phyloP scores from a whole-genome alignment of 176 grass and related monocot species.

The Alloteropsis semialata region DNA sequence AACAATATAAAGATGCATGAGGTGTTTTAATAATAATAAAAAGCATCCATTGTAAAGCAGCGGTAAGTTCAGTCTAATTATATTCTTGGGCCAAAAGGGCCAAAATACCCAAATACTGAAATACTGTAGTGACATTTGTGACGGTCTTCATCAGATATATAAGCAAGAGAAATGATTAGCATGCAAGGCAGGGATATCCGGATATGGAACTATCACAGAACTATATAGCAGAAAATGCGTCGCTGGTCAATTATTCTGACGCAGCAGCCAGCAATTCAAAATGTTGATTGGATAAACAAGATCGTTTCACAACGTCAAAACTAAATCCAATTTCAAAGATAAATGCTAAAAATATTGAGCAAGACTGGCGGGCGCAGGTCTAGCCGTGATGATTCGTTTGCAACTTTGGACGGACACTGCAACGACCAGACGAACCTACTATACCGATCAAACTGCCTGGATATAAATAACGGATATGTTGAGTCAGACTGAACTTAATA shows the following conservation, averaged over 20 bases:
- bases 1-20: not conserved
- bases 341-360: not conserved
- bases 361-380: not conserved
- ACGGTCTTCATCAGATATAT: not conserved
- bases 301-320: not conserved
- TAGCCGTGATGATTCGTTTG: not conserved
- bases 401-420: not conserved
- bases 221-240: not conserved
- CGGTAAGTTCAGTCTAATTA: not conserved
- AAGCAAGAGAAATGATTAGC: not conserved
- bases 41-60: not conserved
- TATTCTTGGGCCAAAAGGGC: constrained; percentile 23
- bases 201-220: no score
- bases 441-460: not conserved
- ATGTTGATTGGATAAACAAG: not conserved
- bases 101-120: constrained; percentile 19
- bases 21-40: not conserved
- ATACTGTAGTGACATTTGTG: not conserved
- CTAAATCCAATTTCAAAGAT: not conserved
- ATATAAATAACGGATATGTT: not conserved
- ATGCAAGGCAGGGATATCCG: no score
- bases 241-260: not conserved
- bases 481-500: not conserved
- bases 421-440: not conserved
- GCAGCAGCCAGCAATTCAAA: not conserved